These are phyloP conservation scores for Verticillium dahliae DNA, from an alignment of 2,329 filamentous ascomycete genomes.

Conservation along the genomic window DNA sequence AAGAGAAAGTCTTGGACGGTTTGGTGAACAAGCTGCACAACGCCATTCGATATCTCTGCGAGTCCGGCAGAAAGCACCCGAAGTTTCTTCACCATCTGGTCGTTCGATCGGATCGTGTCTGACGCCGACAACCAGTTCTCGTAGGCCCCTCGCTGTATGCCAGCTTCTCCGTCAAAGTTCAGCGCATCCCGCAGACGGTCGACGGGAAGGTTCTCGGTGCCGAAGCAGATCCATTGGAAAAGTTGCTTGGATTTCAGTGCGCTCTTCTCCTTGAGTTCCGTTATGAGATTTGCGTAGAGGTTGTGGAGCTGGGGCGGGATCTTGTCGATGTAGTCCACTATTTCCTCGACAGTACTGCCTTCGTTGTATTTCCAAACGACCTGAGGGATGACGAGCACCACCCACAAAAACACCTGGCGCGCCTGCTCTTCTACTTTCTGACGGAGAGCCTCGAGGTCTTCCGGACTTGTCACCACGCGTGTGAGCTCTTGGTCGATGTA, in stretches of 20 bases:
- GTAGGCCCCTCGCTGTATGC: not conserved
- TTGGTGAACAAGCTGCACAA: constrained; percentile 26
- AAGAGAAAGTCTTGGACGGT: constrained; percentile 25
- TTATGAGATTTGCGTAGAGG: constrained; percentile 18
- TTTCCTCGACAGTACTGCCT: constrained; percentile 7
- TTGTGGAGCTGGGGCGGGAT: constrained; percentile 16
- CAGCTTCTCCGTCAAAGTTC: not conserved
- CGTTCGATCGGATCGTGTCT: constrained; percentile 10
- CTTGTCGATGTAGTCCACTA: constrained; percentile 13
- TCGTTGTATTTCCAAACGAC: constrained; percentile 10
- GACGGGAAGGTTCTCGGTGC: constrained; percentile 13
- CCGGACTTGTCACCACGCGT: not conserved
- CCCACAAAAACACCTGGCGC: constrained; percentile 29
- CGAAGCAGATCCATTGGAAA: constrained; percentile 26
- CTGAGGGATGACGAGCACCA: constrained; percentile 17
- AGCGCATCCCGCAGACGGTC: not conserved
- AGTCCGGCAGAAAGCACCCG: constrained; percentile 20
- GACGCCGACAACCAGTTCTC: not conserved
- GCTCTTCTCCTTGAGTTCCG: not conserved
- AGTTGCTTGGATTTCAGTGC: constrained; percentile 15
- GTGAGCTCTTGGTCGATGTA: constrained; percentile 19
- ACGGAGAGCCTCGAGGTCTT: constrained; percentile 9
- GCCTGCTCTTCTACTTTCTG: constrained; percentile 18
- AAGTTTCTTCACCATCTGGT: constrained; percentile 12
- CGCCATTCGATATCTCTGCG: constrained; percentile 12